Percentiles rank a stretch among this genome's conserved stretches.
Evolutionary conservation across 352 stramenopile species (phyloP).

Genomic region (Phytopythium aichiense): DNA sequence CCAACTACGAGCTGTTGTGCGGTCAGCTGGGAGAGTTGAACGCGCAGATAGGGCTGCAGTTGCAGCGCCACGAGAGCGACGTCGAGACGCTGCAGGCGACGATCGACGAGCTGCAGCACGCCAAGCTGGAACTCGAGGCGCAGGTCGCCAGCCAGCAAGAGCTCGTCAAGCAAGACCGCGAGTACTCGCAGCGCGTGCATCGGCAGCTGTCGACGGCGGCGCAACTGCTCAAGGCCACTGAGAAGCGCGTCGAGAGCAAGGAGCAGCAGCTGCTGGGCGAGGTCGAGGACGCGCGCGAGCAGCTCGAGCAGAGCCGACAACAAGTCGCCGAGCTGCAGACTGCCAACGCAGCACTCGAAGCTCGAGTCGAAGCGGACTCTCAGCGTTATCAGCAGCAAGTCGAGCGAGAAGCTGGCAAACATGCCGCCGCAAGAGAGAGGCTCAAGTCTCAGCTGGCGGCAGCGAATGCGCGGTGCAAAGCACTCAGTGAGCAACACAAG

Average conservation of each 20-base stretch:
- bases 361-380: constrained; percentile 14
- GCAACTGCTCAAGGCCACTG: constrained; percentile 51
- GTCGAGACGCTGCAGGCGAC: constrained; percentile 42
- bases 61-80: constrained; percentile 67
- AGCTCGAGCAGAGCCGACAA: constrained; percentile 12
- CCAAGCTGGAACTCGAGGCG: constrained; percentile 37
- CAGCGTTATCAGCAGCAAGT: background rate
- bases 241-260: constrained; percentile 42
- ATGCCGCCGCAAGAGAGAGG: constrained; percentile 21
- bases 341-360: constrained; percentile 10
- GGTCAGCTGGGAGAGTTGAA: constrained; percentile 66
- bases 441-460: constrained; percentile 23
- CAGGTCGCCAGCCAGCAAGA: constrained; percentile 17
- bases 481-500: constrained; percentile 29
- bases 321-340: constrained; percentile 8
- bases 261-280: constrained; percentile 22
- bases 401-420: constrained; percentile 19
- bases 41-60: constrained; percentile 57
- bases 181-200: constrained; percentile 57
- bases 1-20: constrained; percentile 75
- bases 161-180: constrained; percentile 30
- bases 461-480: constrained; percentile 18
- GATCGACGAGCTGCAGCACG: constrained; percentile 25
- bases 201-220: constrained; percentile 52
- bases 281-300: constrained; percentile 11